phyloP scores from a whole-genome alignment of 163 green algal species.

The Volvox carteri region DNA sequence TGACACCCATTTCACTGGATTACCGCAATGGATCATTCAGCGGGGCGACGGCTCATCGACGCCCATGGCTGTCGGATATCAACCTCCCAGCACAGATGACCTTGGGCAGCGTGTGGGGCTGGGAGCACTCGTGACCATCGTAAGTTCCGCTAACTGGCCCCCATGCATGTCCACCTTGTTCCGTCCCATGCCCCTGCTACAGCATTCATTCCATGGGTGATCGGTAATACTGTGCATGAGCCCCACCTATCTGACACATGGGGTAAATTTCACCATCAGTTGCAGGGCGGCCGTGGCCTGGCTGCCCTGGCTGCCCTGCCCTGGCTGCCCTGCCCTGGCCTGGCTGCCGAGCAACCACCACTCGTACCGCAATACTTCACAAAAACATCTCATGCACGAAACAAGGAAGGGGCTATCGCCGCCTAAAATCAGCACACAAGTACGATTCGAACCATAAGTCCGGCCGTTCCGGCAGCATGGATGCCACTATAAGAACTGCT shows the following conservation, averaged over 20 bases:
- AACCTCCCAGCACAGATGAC: neutral
- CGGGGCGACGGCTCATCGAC: neutral
- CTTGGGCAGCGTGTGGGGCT: neutral
- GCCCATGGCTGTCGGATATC: neutral
- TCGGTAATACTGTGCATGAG: too few relatives aligned
- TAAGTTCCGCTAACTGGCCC: neutral
- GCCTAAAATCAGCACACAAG: too few relatives aligned
- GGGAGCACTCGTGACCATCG: neutral
- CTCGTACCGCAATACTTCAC: too few relatives aligned
- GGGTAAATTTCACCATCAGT: neutral
- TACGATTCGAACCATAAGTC: too few relatives aligned
- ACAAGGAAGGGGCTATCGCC: too few relatives aligned
- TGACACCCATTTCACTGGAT: neutral
- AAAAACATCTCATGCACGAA: too few relatives aligned
- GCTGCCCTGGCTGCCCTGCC: too few relatives aligned
- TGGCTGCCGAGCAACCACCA: too few relatives aligned
- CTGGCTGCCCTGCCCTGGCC: too few relatives aligned
- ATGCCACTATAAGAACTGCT: too few relatives aligned
- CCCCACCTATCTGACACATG: neutral
- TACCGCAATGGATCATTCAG: neutral
- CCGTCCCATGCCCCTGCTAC: neutral
- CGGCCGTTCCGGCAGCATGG: too few relatives aligned
- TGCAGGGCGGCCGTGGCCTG: neutral
- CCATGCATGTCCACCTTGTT: neutral
- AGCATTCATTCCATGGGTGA: neutral